phyloP scores from a whole-genome alignment of 2,329 filamentous ascomycete species.

The Pseudogymnoascus sp. region DNA sequence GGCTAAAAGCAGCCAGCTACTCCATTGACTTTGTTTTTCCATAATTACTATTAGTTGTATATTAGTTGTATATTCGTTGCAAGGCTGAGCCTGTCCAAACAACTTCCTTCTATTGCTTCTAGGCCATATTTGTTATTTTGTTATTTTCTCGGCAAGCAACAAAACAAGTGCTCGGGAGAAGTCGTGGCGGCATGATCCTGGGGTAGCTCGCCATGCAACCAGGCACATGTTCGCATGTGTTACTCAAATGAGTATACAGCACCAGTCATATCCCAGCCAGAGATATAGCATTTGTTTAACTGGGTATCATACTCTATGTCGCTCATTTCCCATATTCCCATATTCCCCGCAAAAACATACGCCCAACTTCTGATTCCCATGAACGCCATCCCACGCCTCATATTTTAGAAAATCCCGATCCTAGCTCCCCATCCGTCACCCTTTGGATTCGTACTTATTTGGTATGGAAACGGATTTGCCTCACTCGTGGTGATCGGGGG shows the following conservation, averaged over 20 bases:
- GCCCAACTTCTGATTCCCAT: neutral
- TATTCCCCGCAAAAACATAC: neutral
- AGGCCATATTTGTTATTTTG: neutral
- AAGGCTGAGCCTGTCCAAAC: neutral
- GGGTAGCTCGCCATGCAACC: neutral
- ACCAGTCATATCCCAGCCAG: conserved; percentile 4
- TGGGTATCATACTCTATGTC: conserved; percentile 4
- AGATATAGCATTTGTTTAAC: conserved; percentile 7
- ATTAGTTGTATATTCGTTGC: conserved; percentile 1
- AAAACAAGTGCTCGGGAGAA: neutral
- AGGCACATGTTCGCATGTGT: neutral
- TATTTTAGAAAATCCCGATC: conserved; percentile 51
- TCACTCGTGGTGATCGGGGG: conserved; percentile 91
- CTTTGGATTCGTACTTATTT: conserved; percentile 82
- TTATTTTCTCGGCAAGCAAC: neutral
- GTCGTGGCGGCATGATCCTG: neutral
- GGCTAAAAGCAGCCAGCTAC: neutral
- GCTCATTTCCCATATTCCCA: conserved; percentile 4
- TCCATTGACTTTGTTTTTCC: conserved; percentile 7
- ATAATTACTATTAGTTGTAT: conserved; percentile 3
- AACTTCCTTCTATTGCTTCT: conserved; percentile 6
- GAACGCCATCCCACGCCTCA: conserved; percentile 5
- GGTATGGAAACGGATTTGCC: conserved; percentile 89
- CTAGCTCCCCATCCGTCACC: conserved; percentile 70
- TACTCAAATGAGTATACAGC: neutral